A percentile compares a stretch with the other conserved stretches of the same genome.
These are phyloP conservation scores for Choiromyces venosus DNA, from an alignment of 495 filamentous ascomycete species.

Conservation along the genomic window DNA sequence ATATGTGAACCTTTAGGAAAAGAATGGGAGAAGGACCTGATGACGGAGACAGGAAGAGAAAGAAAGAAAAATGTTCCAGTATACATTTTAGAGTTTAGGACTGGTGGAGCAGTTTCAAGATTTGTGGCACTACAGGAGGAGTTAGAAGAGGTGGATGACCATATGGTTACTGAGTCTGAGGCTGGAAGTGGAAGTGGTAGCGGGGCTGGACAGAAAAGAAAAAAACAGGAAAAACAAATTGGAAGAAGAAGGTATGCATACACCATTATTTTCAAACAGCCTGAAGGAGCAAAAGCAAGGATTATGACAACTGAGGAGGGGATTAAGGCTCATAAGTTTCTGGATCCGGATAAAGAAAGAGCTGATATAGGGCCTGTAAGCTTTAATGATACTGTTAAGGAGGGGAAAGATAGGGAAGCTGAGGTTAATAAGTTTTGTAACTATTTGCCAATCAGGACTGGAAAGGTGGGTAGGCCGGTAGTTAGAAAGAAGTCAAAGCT, in stretches of 20 bases:
- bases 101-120: background rate
- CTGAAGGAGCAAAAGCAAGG: background rate
- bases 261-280: conserved; percentile 12
- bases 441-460: background rate
- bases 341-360: background rate
- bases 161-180: background rate
- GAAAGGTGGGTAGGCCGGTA: background rate
- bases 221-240: background rate
- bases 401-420: background rate
- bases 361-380: conserved; percentile 16
- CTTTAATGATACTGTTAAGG: conserved; percentile 12
- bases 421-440: background rate
- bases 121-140: background rate
- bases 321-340: background rate
- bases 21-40: background rate
- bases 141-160: background rate
- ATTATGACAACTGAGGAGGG: background rate
- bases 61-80: conserved; percentile 8
- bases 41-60: background rate
- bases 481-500: background rate
- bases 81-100: conserved; percentile 7
- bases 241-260: conserved; percentile 6
- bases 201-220: background rate
- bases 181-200: background rate
- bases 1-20: background rate